phyloP scores from a whole-genome alignment of 2,329 filamentous ascomycete genomes.

The Parafenestella ontariensis region DNA sequence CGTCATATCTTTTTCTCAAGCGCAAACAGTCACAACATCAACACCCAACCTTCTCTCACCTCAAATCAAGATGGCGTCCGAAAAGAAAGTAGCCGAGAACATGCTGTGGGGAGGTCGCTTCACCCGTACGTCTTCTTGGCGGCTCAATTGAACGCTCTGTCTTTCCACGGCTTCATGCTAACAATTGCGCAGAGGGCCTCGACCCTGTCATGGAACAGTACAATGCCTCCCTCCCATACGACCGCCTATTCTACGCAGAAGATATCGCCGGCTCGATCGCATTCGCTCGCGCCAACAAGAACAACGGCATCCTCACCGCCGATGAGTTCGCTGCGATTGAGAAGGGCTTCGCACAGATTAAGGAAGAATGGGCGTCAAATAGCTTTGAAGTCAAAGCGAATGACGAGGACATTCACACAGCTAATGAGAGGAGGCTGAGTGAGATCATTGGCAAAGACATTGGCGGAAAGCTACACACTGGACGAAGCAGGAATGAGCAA shows the following conservation, averaged over 20 bases:
- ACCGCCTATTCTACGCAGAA: slow-evolving; percentile 78
- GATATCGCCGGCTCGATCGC: slow-evolving; percentile 83
- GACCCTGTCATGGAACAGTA: slow-evolving; percentile 88
- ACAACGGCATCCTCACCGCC: slow-evolving; percentile 73
- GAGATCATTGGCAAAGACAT: slow-evolving; percentile 88
- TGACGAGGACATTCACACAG: slow-evolving; percentile 63
- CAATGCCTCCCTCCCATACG: slow-evolving; percentile 82
- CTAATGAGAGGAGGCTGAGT: slow-evolving; percentile 63
- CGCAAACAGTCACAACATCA: slow-evolving; percentile 30
- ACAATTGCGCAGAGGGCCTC: slow-evolving; percentile 67
- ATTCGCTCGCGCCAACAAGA: slow-evolving; percentile 80
- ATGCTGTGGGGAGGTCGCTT: slow-evolving; percentile 51
- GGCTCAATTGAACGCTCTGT: background rate
- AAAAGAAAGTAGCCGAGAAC: slow-evolving; percentile 48
- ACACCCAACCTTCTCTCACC: background rate
- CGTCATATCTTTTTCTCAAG: slow-evolving; percentile 32
- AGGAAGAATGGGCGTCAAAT: slow-evolving; percentile 57
- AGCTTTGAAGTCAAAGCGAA: slow-evolving; percentile 57
- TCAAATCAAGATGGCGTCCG: slow-evolving; percentile 36
- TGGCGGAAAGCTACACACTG: slow-evolving; percentile 89
- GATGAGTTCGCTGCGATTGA: slow-evolving; percentile 79
- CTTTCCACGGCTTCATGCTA: slow-evolving; percentile 11
- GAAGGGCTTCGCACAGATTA: slow-evolving; percentile 68
- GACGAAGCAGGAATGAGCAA: slow-evolving; percentile 87
- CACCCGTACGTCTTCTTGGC: slow-evolving; percentile 30